Conservation (phyloP, 225 moss, liverwort and hornwort genomes). For the Anthoceros angustus region DNA sequence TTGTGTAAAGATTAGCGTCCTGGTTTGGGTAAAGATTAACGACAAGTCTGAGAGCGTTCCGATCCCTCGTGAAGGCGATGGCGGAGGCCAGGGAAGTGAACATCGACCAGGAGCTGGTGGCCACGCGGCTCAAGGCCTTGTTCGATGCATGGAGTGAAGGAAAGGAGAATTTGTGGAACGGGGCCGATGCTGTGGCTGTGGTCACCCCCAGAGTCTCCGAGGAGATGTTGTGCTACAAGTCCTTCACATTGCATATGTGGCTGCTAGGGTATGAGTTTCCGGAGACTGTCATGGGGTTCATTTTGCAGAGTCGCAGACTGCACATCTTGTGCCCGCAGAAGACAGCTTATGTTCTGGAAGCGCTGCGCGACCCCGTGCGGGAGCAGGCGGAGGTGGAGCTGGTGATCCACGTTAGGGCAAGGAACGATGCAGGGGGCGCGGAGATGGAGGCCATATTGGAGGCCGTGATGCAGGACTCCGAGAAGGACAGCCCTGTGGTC, state of each 20-base stretch:
- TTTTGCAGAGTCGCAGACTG: constrained; percentile 54
- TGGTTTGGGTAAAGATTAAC: too few relatives aligned
- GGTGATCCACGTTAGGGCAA: constrained; percentile 69
- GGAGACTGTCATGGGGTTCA: constrained; percentile 96
- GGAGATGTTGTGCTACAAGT: constrained; percentile 86
- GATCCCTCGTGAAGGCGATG: too few relatives aligned
- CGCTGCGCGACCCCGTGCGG: constrained; percentile 64
- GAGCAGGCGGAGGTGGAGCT: constrained; percentile 83
- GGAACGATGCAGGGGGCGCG: constrained; percentile 58
- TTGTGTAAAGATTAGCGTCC: too few relatives aligned
- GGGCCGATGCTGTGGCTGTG: constrained; percentile 80
- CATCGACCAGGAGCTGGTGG: constrained; percentile 60
- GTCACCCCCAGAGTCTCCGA: constrained; percentile 87
- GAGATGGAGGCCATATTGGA: constrained; percentile 53
- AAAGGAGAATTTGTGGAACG: constrained; percentile 75
- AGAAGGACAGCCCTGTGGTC: constrained; percentile 30
- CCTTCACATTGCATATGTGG: constrained; percentile 98
- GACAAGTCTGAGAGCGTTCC: too few relatives aligned
- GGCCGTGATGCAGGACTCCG: constrained; percentile 40
- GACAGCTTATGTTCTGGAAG: constrained; percentile 78
- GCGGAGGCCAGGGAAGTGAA: too few relatives aligned
- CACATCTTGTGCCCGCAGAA: constrained; percentile 89
- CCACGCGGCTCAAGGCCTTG: constrained; percentile 64
- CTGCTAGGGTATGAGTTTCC: constrained; percentile 98
- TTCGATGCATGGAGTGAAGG: constrained; percentile 63